Base-by-base conservation (phyloP, 2,329 filamentous ascomycete species). In the Rhexocercosporidium sp. region DNA sequence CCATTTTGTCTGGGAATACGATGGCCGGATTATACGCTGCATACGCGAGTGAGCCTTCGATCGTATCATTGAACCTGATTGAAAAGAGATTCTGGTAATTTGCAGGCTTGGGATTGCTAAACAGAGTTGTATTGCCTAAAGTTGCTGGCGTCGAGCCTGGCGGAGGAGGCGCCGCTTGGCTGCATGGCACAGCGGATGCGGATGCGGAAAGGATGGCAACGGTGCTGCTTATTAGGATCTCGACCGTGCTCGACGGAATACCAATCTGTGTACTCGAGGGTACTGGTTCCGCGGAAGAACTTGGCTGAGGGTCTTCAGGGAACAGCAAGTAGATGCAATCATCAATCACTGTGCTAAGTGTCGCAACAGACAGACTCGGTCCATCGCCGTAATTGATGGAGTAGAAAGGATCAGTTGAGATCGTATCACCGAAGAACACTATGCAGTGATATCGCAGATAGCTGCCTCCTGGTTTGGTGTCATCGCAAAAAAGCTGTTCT, bases 401-500 rank as follows among this genome's bases (percentile, higher is more conserved):
- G 51, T 54, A 54, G 27, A 54, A 54, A 18, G 51, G 51, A 18
- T 29, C 18, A 9, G 51, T n/a, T 18, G 51, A 29, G 9, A 27
- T 25, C 2, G 29, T 29, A 29, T 54, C 51, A 14, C 51, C 51
- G 16, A 18, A 54, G 51, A 54, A 54, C 51, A 54, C 29, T 11
- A 54, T 31, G 20, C 51, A 54, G 7, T 29, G 25, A n/a, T 29
- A 29, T 11, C 25, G 51, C 1, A 34, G 51, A 16, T 29, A 25
- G 29, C 22, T 22, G 12, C 29, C 51, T 27, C 51, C 27, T 27
- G 51, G 34, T 37, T 37, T 37, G 9, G 34, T 37, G 8, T 37
- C 34, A 37, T 37, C 34, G n/a, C 51, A 54, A 18, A 54, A 54
- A n/a, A 54, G 51, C 51, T 54, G 51, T 25, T 54, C 51, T 6